A percentile compares a stretch with the other conserved stretches of the same genome.
phyloP scores from a whole-genome alignment of 768 basidiomycete species.

The Kwoniella heveanensis region DNA sequence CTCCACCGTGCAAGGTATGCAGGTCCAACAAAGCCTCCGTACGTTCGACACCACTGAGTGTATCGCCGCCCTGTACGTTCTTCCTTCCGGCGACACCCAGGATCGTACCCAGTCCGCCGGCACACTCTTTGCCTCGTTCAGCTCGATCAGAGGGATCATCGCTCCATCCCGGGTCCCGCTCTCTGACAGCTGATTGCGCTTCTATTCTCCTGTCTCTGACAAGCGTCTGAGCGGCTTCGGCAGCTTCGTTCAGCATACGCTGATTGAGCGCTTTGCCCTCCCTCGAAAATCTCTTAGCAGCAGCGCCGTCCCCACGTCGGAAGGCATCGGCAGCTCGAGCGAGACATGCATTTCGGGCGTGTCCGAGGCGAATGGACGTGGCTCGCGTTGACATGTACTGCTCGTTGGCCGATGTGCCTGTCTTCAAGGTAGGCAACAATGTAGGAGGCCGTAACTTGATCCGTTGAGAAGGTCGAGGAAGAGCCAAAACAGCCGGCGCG shows the following conservation, averaged over 20 bases:
- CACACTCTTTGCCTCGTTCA: constrained; percentile 72
- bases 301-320: constrained; percentile 91
- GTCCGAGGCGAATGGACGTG: constrained; percentile 86
- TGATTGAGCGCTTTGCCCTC: constrained; percentile 93
- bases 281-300: constrained; percentile 88
- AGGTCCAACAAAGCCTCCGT: constrained; percentile 84
- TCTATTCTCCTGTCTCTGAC: constrained; percentile 78
- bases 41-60: constrained; percentile 78
- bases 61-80: constrained; percentile 61
- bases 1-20: constrained; percentile 90
- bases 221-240: constrained; percentile 77
- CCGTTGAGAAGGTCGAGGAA: constrained; percentile 69
- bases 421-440: constrained; percentile 83
- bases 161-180: constrained; percentile 63
- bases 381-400: constrained; percentile 88
- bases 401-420: constrained; percentile 74
- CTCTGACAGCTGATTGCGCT: constrained; percentile 73
- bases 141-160: constrained; percentile 81
- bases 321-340: constrained; percentile 95
- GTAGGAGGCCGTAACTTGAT: constrained; percentile 79
- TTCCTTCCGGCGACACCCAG: constrained; percentile 70
- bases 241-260: constrained; percentile 85
- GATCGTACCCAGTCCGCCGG: constrained; percentile 79
- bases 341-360: constrained; percentile 89
- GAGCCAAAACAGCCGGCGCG: constrained; percentile 22